Conservation (phyloP, 768 basidiomycete species). For the Pleurotus tuber-regium region DNA sequence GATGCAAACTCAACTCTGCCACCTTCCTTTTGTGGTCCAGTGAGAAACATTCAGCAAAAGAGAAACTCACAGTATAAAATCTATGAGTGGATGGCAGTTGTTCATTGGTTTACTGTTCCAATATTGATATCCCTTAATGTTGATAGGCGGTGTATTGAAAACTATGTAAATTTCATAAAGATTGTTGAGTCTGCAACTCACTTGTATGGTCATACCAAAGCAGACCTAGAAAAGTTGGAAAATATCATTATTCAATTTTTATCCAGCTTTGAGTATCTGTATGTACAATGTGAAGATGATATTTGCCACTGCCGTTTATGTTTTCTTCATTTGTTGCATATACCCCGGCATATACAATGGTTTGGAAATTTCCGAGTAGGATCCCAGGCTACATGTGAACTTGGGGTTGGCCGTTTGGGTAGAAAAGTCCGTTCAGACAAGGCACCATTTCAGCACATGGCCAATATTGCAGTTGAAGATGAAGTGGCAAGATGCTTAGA, state of each 20-base stretch:
- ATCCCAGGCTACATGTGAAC: slow-evolving; percentile 30
- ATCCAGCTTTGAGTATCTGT: slow-evolving; percentile 21
- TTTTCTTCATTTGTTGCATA: slow-evolving; percentile 31
- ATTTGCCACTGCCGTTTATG: slow-evolving; percentile 24
- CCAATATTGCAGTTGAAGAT: slow-evolving; percentile 23
- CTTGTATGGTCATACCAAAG: slow-evolving; percentile 13
- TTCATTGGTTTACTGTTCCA: slow-evolving; percentile 33
- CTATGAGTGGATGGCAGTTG: slow-evolving; percentile 33
- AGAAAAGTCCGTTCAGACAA: slow-evolving; percentile 29
- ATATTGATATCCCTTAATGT: slow-evolving; percentile 29
- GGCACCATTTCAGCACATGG: slow-evolving; percentile 28
- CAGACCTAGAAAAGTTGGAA: slow-evolving; percentile 21
- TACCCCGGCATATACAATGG: slow-evolving; percentile 33
- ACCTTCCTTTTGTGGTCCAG: slow-evolving; percentile 28
- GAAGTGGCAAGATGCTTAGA: slow-evolving; percentile 19
- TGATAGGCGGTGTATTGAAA: slow-evolving; percentile 19
- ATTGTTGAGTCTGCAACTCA: slow-evolving; percentile 29
- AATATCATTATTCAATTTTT: slow-evolving; percentile 23
- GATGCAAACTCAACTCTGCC: slow-evolving; percentile 26
- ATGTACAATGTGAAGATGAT: slow-evolving; percentile 23
- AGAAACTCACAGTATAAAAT: slow-evolving; percentile 34
- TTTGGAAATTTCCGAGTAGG: slow-evolving; percentile 32
- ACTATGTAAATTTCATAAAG: slow-evolving; percentile 23
- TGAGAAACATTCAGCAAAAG: slow-evolving; percentile 27
- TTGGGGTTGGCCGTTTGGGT: slow-evolving; percentile 23